phyloP scores from a whole-genome alignment of 1,139 yeast genomes.

The Ogataea hybrid region DNA sequence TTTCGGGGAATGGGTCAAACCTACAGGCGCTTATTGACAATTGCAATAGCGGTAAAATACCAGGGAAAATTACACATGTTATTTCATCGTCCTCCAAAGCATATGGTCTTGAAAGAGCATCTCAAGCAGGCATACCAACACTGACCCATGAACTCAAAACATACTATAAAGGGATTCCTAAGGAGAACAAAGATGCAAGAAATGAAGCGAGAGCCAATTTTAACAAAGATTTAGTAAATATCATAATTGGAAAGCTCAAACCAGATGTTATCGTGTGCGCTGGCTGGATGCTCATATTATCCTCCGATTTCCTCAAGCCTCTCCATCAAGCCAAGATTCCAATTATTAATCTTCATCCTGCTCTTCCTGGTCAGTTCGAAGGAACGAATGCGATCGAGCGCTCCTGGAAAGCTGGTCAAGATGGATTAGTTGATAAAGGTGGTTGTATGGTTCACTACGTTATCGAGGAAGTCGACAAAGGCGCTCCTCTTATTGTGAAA shows the following conservation, averaged over 20 bases:
- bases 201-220: slow-evolving; percentile 61
- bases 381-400: slow-evolving; percentile 97
- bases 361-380: slow-evolving; percentile 94
- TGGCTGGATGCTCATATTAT: slow-evolving; percentile 95
- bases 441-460: slow-evolving; percentile 98
- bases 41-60: slow-evolving; percentile 40
- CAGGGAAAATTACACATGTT: slow-evolving; percentile 66
- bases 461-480: slow-evolving; percentile 91
- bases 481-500: slow-evolving; percentile 82
- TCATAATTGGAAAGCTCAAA: slow-evolving; percentile 48
- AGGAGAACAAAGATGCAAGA: slow-evolving; percentile 55
- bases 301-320: slow-evolving; percentile 71
- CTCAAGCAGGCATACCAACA: slow-evolving; percentile 63
- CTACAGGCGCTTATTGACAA: slow-evolving; percentile 92
- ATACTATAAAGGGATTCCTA: slow-evolving; percentile 76
- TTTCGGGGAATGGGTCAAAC: slow-evolving; percentile 94
- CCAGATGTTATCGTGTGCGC: slow-evolving; percentile 95
- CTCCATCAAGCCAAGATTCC: slow-evolving; percentile 60
- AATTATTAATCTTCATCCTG: slow-evolving; percentile 93
- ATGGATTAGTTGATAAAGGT: slow-evolving; percentile 70
- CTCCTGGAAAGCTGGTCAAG: slow-evolving; percentile 93
- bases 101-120: slow-evolving; percentile 80
- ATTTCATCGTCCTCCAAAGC: slow-evolving; percentile 83
- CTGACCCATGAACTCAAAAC: slow-evolving; percentile 65
- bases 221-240: slow-evolving; percentile 72